Evolutionary conservation across 2,329 filamentous ascomycete genomes (phyloP).

Genomic region (Arthrobotrys entomopaga): DNA sequence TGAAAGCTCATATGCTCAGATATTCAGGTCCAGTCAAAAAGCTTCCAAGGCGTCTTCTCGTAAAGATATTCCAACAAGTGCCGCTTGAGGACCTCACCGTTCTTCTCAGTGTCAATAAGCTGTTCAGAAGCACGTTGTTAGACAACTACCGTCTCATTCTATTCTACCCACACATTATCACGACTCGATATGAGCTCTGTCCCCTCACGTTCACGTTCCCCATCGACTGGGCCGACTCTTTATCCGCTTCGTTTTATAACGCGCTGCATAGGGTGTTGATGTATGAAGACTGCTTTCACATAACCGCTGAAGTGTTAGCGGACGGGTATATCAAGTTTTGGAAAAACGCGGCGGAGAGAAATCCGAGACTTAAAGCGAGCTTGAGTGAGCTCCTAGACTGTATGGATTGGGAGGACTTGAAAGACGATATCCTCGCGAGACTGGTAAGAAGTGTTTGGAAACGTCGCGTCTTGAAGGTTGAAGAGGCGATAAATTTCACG

Average conservation of each 20-base stretch:
- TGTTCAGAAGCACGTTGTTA: slow-evolving; percentile 11
- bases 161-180: slow-evolving; percentile 21
- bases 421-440: slow-evolving; percentile 10
- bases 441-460: slow-evolving; percentile 22
- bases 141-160: slow-evolving; percentile 43
- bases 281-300: slow-evolving; percentile 29
- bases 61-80: slow-evolving; percentile 14
- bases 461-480: neutral
- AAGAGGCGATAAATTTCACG: neutral
- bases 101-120: slow-evolving; percentile 6
- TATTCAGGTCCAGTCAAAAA: no score
- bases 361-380: slow-evolving; percentile 2
- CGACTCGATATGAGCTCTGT: slow-evolving; percentile 28
- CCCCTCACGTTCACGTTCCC: slow-evolving; percentile 18
- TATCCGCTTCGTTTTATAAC: slow-evolving; percentile 14
- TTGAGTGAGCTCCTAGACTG: neutral
- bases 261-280: slow-evolving; percentile 22
- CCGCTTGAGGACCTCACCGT: slow-evolving; percentile 3
- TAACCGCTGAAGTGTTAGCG: slow-evolving; percentile 10
- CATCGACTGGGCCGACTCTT: neutral
- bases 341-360: neutral
- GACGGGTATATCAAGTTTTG: slow-evolving; percentile 22
- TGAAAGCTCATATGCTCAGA: no score
- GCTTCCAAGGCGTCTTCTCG: slow-evolving; percentile 1
- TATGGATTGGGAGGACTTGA: neutral